Base-by-base conservation (phyloP, 768 basidiomycete genomes). In the Naganishia vaughanmartiniae region DNA sequence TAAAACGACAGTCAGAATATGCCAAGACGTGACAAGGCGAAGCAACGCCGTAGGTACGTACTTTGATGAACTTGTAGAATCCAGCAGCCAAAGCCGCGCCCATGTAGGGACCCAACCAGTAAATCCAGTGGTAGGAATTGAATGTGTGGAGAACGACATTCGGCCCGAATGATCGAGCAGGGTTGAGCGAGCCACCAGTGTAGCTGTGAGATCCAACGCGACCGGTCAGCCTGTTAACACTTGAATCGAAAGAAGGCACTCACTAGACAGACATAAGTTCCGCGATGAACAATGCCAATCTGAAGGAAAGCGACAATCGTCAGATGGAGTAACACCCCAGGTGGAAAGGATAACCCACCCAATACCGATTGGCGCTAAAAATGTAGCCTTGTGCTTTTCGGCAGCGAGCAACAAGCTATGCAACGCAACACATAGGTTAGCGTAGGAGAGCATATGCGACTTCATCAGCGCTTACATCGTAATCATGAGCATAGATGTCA, bases 281-380 rank as follows among this genome's bases (percentile, higher is more conserved):
- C n/a, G 80, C 80, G 30, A 72, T 72, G 65, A 81, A 73, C n/a
- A 70, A 39, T 42, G 73, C 46, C 36, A 73, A 66, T 60, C 60
- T 63, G 17, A 24, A 14, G 4, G 30, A 39, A 21, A 55, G 15
- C 31, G 56, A 45, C 28, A 19, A 54, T n/a, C n/a, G n/a, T 15
- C 7, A 30, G 28, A 58, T 7, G 6, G 26, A 12, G 31, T 2
- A 5, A 33, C 55, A 31, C 17, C 17, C 4, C 14, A 30, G 45
- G 21, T 24, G n/a, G n/a, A 73, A 70, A 80, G 81, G 10, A 81
- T 72, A 19, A 81, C 76, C 6, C 80, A 76, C 66, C 82, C 83
- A 65, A 84, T 84, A 58, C 83, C 83, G 72, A 84, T 79, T 0
- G 83, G 83, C 14, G 83, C 82, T 34, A 84, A 77, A 75, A 81